Evolutionary conservation across 768 basidiomycete genomes (phyloP).

Genomic region (Russula emetica): DNA sequence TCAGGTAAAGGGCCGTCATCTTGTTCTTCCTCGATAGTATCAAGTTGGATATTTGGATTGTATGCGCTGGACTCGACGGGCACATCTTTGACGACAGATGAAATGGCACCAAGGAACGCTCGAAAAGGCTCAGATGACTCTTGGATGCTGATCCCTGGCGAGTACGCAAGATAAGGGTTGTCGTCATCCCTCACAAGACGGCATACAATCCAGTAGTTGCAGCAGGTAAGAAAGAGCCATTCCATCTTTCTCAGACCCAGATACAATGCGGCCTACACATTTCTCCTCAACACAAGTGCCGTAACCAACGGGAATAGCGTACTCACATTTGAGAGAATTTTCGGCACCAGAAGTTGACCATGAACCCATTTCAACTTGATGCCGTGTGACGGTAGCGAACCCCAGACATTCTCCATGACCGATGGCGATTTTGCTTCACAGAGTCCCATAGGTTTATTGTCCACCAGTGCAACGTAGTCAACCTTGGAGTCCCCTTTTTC

Average conservation of each 20-base stretch:
- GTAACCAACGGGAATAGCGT: not conserved
- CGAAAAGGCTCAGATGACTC: not conserved
- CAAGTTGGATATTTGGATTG: not conserved
- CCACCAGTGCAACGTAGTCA: not conserved
- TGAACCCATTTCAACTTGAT: not conserved
- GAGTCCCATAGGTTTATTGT: not conserved
- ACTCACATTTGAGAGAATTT: conserved; percentile 3
- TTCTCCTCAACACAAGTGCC: not conserved
- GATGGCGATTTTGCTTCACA: not conserved
- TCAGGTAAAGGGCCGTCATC: conserved; percentile 20
- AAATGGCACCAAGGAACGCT: conserved; percentile 2
- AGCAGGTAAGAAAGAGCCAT: conserved; percentile 1
- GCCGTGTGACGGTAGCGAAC: not conserved
- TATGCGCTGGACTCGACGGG: not conserved
- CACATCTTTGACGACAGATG: not conserved
- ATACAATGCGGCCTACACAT: conserved; percentile 2
- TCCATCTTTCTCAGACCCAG: conserved; percentile 1
- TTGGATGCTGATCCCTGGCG: not conserved
- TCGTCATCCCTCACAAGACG: not conserved
- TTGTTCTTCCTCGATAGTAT: not conserved
- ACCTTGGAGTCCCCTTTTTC: not conserved
- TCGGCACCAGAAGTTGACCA: not conserved
- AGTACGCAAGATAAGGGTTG: not conserved
- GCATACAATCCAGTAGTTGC: not conserved
- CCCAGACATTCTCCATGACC: not conserved